Base-by-base conservation (phyloP, 140 eudicot genomes). In the Flaveria floridana region DNA sequence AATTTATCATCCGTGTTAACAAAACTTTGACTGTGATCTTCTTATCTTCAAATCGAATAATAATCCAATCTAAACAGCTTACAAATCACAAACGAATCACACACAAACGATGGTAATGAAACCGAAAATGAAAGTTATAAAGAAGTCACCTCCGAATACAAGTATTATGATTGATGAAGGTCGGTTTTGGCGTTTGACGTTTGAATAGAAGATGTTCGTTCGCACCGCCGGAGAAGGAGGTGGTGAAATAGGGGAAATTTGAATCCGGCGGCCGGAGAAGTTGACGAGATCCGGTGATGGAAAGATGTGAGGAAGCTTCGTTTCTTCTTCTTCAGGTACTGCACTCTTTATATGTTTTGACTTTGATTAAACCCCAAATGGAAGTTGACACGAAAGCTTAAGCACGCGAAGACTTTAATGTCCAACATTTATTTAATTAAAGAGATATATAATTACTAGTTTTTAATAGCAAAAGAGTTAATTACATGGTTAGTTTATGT, bases 261-360 rank as follows among this genome's bases (percentile, higher is more conserved):
- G 52, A 64, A 63, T 47, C 71, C 79, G 72, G 25, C 16, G 64
- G n/a, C 64, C 72, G 71, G 74, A 65, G 68, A 75, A 75, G 42
- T 7, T 25, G 48, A 50, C 3, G 66, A 78, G 82, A 78, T 78
- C 82, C 82, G 77, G 53, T 78, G 82, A 78, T 78, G 15, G 71
- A 59, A 70, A 78, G 65, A 61, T 25, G 75, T 48, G 41, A 68
- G 15, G 77, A 69, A 71, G 71, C 70, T 77, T 77, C 64, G 16
- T 76, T 63, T 48, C 30, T 67, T 77, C 62, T 57, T 77, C 62
- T 57, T 69, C 76, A 67, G 74, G 61, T 53, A 41, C 68, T 52
- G 20, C 44, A 47, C 37, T 58, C 20, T 56, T 77, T 78, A 58
- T 78, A 78, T 70, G 82, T 78, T 77, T 78, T 78, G 82, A 78